Percentiles rank a stretch among this genome's conserved stretches.
Conservation (phyloP, 2,329 filamentous ascomycete genomes). For the Exophiala bonariae region DNA sequence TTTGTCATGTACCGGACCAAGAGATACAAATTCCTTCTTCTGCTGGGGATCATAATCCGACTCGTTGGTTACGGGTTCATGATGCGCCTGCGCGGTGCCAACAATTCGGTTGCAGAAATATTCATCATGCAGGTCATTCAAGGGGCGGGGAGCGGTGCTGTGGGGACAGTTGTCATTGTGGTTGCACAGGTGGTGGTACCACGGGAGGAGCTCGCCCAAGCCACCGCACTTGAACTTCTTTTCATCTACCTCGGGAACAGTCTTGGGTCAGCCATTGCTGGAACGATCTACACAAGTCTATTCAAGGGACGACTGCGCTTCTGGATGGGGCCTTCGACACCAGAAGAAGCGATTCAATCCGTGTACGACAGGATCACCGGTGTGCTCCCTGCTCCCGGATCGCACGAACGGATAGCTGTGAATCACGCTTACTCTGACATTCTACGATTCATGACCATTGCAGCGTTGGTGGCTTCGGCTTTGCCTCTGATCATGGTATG, state of each 20-base stretch:
- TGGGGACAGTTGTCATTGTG: conserved; percentile 45
- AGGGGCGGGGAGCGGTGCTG: conserved; percentile 49
- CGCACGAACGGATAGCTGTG: conserved; percentile 42
- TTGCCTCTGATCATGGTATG: conserved; percentile 31
- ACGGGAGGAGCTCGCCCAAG: conserved; percentile 48
- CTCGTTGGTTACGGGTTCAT: conserved; percentile 53
- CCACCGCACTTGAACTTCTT: conserved; percentile 48
- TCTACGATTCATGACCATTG: conserved; percentile 34
- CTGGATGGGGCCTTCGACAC: conserved; percentile 37
- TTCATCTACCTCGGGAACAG: conserved; percentile 41
- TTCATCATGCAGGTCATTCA: conserved; percentile 52
- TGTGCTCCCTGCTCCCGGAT: conserved; percentile 42
- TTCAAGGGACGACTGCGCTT: conserved; percentile 38
- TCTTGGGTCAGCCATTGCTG: conserved; percentile 43
- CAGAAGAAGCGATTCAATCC: conserved; percentile 34
- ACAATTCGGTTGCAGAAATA: conserved; percentile 47
- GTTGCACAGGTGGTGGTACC: conserved; percentile 48
- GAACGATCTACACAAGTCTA: conserved; percentile 52
- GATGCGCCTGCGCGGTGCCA: conserved; percentile 47
- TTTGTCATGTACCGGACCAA: conserved; percentile 44
- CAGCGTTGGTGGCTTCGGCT: conserved; percentile 32
- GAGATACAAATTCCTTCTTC: conserved; percentile 49
- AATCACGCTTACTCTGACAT: conserved; percentile 40
- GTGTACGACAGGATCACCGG: conserved; percentile 50
- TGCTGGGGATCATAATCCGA: conserved; percentile 43